These are phyloP conservation scores for Betula pendula DNA, from an alignment of 306 rosid species.

Conservation along the genomic window DNA sequence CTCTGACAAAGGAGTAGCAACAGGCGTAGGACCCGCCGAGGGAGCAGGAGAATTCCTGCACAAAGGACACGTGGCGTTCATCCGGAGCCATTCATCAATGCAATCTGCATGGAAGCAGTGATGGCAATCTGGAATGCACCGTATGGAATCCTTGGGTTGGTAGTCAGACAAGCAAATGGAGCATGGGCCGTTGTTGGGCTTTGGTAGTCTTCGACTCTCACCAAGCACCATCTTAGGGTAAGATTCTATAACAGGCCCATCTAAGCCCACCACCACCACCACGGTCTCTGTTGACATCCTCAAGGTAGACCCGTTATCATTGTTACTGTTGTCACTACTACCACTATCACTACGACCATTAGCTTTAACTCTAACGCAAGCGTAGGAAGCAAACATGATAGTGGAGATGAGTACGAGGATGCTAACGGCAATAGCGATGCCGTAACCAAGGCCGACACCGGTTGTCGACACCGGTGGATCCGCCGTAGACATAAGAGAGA, in stretches of 20 bases:
- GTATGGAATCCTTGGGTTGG: conserved; percentile 43
- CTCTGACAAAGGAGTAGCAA: conserved; percentile 44
- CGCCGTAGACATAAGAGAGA: conserved; percentile 43
- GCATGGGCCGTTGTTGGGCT: conserved; percentile 51
- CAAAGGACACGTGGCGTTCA: conserved; percentile 64
- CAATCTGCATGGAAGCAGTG: conserved; percentile 66
- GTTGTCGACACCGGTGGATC: conserved; percentile 38
- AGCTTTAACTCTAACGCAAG: conserved; percentile 52
- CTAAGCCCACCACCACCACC: conserved; percentile 45
- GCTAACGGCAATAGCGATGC: conserved; percentile 68
- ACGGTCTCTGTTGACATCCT: conserved; percentile 3
- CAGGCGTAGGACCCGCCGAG: conserved; percentile 35
- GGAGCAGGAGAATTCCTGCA: conserved; percentile 72
- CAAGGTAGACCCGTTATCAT: background rate
- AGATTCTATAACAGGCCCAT: conserved; percentile 43
- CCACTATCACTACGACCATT: conserved; percentile 4
- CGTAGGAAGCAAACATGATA: conserved; percentile 68
- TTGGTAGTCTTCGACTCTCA: conserved; percentile 48
- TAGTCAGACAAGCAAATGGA: conserved; percentile 59
- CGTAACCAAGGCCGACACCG: conserved; percentile 65
- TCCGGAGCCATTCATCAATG: conserved; percentile 56
- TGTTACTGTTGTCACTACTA: background rate
- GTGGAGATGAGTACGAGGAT: conserved; percentile 70
- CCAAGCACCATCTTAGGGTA: conserved; percentile 58
- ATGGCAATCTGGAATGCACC: conserved; percentile 60